These are phyloP conservation scores for Alternaria atra DNA, from an alignment of 2,329 filamentous ascomycete species.

Conservation along the genomic window DNA sequence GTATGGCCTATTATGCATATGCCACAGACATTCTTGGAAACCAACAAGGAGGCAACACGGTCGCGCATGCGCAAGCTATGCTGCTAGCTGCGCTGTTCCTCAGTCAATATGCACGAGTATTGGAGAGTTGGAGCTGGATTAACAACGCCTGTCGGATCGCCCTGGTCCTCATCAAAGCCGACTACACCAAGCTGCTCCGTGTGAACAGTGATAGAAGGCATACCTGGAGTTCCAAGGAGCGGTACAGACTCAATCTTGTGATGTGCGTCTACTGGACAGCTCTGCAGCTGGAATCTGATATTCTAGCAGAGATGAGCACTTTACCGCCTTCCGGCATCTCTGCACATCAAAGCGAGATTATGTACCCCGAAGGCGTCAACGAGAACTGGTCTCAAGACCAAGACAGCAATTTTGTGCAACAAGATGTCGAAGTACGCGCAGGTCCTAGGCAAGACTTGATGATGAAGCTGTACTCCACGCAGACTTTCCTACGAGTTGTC, in stretches of 20 bases:
- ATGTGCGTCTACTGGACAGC: conserved; percentile 89
- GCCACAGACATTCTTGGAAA: conserved; percentile 87
- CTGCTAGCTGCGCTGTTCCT: conserved; percentile 89
- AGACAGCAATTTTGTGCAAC: conserved; percentile 10
- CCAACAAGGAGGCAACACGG: conserved; percentile 77
- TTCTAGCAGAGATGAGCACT: conserved; percentile 81
- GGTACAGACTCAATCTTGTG: conserved; percentile 52
- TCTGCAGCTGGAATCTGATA: conserved; percentile 90
- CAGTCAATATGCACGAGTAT: conserved; percentile 83
- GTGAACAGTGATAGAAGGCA: conserved; percentile 27
- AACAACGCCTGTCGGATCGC: conserved; percentile 67
- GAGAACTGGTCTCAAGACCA: conserved; percentile 37
- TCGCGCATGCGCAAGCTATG: conserved; percentile 85
- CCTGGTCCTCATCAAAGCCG: conserved; percentile 77
- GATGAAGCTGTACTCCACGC: conserved; percentile 68
- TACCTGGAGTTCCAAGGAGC: conserved; percentile 33
- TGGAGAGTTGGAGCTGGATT: conserved; percentile 83
- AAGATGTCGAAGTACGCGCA: conserved; percentile 20
- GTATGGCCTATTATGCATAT: conserved; percentile 86
- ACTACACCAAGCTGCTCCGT: conserved; percentile 43
- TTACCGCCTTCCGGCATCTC: conserved; percentile 69
- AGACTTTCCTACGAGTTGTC: conserved; percentile 67
- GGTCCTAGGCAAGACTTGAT: conserved; percentile 50
- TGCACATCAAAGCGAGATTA: conserved; percentile 67
- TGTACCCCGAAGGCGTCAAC: conserved; percentile 70